A percentile compares a stretch with the other conserved stretches of the same genome.
phyloP scores from a whole-genome alignment of 2,329 filamentous ascomycete genomes.

The Aspergillus caelatus region DNA sequence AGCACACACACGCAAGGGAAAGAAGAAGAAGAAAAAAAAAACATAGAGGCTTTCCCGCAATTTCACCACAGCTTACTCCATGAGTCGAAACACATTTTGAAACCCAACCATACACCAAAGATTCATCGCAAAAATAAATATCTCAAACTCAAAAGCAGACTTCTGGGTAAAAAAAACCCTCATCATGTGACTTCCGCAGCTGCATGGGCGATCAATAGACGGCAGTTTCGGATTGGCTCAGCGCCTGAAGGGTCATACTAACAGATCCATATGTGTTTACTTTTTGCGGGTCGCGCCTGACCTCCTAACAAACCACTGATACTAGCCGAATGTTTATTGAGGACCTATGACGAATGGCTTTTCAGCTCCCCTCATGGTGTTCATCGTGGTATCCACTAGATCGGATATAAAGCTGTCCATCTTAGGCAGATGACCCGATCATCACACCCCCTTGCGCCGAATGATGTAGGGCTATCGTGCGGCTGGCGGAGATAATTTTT shows the following conservation, averaged over 20 bases:
- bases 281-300: slow-evolving; percentile 6
- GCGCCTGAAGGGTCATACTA: neutral
- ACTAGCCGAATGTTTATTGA: neutral
- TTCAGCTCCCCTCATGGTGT: neutral
- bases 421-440: neutral
- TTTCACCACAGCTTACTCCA: neutral
- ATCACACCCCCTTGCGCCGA: neutral
- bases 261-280: neutral
- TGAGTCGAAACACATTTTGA: neutral
- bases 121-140: neutral
- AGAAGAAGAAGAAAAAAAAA: neutral
- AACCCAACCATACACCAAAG: neutral
- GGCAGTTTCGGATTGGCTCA: neutral
- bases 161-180: neutral
- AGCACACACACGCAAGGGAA: neutral
- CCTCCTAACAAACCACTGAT: neutral
- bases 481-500: neutral
- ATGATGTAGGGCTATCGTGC: neutral
- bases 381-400: neutral
- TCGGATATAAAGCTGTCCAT: neutral
- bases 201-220: neutral
- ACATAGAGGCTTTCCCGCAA: neutral
- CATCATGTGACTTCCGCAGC: neutral
- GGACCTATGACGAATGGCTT: neutral
- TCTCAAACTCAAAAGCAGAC: neutral